Percentiles rank a stretch among this genome's conserved stretches.
Evolutionary conservation across 1,284 basidiomycete species (phyloP).

Genomic region (Boletus austroedulis): DNA sequence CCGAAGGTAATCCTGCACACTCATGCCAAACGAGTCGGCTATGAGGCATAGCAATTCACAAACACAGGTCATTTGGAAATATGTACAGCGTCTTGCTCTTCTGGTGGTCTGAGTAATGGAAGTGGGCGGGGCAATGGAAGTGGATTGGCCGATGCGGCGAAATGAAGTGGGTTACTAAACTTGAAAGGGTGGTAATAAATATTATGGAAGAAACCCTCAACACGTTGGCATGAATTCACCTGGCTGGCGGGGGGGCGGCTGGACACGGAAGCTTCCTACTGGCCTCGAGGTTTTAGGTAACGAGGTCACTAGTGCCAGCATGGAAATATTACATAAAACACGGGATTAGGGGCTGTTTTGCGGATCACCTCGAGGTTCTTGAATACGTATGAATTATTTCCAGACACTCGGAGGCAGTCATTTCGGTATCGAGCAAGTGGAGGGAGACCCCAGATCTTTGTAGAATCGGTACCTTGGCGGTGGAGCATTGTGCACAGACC

Average conservation of each 20-base stretch:
- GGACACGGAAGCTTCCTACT: background rate
- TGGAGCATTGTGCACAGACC: background rate
- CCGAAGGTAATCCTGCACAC: background rate
- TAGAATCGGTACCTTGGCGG: no score
- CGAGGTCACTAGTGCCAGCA: background rate
- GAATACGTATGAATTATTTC: background rate
- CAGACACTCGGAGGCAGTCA: background rate
- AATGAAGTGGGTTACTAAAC: background rate
- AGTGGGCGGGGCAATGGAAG: background rate
- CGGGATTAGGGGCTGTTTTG: background rate
- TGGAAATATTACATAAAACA: background rate
- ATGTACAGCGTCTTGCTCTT: background rate
- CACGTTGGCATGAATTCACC: background rate
- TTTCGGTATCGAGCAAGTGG: background rate
- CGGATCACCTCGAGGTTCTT: background rate
- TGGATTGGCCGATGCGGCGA: background rate
- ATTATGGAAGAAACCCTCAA: no score
- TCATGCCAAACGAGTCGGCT: background rate
- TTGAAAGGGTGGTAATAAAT: background rate
- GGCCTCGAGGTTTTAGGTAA: no score
- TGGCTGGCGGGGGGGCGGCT: background rate
- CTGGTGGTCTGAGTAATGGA: conserved; percentile 8
- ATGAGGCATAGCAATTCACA: background rate
- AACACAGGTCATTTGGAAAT: background rate
- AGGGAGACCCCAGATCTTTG: background rate